Evolutionary conservation across 192 early-diverging fungal species (phyloP).

Genomic region (Neocallimastix lanati): DNA sequence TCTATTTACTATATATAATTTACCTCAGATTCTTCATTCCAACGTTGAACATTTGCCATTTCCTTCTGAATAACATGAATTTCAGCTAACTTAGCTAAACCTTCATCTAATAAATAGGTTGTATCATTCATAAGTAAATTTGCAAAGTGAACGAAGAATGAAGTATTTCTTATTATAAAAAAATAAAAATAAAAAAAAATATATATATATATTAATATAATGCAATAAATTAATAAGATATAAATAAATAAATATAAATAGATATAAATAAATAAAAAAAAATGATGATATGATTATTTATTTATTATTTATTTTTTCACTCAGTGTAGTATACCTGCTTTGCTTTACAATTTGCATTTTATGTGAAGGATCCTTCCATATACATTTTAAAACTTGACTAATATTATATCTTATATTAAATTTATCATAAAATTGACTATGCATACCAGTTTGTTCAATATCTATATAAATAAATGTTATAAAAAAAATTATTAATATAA

Average conservation of each 20-base stretch:
- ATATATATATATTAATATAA: conserved; percentile 2
- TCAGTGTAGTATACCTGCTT: conserved; percentile 36
- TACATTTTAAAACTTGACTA: conserved; percentile 65
- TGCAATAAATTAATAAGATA: too few relatives aligned
- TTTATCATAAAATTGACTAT: conserved; percentile 95
- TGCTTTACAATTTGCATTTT: conserved; percentile 38
- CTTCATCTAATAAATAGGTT: conserved; percentile 85
- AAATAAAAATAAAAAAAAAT: background rate
- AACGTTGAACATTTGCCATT: conserved; percentile 34
- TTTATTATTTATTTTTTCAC: too few relatives aligned
- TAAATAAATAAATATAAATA: background rate
- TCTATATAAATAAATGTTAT: conserved; percentile 22
- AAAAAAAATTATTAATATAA: background rate
- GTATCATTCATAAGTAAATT: conserved; percentile 90
- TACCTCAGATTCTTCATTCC: conserved; percentile 29
- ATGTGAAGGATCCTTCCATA: conserved; percentile 61
- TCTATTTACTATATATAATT: too few relatives aligned
- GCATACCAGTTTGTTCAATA: conserved; percentile 81
- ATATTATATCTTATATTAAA: conserved; percentile 96
- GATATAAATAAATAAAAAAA: background rate
- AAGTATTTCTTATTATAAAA: conserved; percentile 17
- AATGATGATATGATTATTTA: too few relatives aligned
- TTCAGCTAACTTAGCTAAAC: conserved; percentile 63
- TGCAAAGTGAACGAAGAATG: conserved; percentile 73
- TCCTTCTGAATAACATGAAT: conserved; percentile 69